Evolutionary conservation across 176 grass and related monocot genomes (phyloP).

Genomic region (Saccharum officinarum): DNA sequence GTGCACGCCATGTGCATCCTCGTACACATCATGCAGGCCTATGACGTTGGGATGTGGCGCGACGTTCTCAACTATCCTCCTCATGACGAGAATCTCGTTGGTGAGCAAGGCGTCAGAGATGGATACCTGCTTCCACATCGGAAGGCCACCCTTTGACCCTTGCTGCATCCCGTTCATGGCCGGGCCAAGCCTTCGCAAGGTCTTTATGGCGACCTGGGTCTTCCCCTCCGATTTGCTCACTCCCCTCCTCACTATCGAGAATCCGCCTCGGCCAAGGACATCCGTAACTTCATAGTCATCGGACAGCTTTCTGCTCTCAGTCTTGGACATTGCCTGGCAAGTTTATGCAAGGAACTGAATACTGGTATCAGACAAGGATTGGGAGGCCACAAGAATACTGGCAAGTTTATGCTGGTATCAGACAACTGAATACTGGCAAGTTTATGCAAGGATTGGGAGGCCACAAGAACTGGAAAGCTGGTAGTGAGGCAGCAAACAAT

Average conservation of each 20-base stretch:
- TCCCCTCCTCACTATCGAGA: constrained; percentile 67
- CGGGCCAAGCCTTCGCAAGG: constrained; percentile 51
- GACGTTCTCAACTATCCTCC: constrained; percentile 69
- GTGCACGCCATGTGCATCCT: constrained; percentile 51
- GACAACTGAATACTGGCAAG: neutral
- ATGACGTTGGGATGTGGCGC: constrained; percentile 66
- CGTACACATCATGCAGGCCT: constrained; percentile 62
- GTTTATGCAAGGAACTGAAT: neutral
- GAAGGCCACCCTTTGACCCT: constrained; percentile 39
- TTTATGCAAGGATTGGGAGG: neutral
- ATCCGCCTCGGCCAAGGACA: constrained; percentile 63
- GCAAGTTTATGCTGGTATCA: neutral
- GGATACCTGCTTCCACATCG: constrained; percentile 62
- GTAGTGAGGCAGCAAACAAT: neutral
- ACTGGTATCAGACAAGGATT: neutral
- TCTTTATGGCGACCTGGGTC: constrained; percentile 64
- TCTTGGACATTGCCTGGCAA: constrained; percentile 41
- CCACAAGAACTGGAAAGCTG: neutral
- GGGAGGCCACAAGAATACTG: neutral
- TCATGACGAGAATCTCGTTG: constrained; percentile 71
- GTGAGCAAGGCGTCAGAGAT: constrained; percentile 70
- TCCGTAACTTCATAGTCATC: constrained; percentile 62
- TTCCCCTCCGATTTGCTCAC: constrained; percentile 54
- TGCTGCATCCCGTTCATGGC: constrained; percentile 29
- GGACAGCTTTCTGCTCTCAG: constrained; percentile 48